Percentiles rank a stretch among this genome's conserved stretches.
These are phyloP conservation scores for Teratosphaeria zuluensis DNA, from an alignment of 2,329 filamentous ascomycete genomes.

Conservation along the genomic window DNA sequence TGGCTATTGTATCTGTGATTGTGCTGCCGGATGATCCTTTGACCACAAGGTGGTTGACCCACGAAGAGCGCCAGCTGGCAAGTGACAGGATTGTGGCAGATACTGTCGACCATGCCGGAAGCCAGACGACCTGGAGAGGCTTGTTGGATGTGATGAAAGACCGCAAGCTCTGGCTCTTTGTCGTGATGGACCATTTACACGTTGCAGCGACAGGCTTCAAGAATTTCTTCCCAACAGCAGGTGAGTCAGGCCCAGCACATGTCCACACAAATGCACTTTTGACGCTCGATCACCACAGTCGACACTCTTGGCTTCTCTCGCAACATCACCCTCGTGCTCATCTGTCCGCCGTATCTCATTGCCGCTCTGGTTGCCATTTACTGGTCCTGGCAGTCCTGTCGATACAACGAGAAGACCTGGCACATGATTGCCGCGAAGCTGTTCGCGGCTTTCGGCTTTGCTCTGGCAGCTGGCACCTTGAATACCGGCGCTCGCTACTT, in stretches of 20 bases:
- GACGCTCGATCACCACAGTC: slow-evolving; percentile 29
- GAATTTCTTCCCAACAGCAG: slow-evolving; percentile 30
- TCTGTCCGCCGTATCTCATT: slow-evolving; percentile 29
- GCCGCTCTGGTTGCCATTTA: slow-evolving; percentile 22
- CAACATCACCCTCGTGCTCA: slow-evolving; percentile 44
- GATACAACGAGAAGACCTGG: slow-evolving; percentile 32
- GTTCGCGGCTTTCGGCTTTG: slow-evolving; percentile 28
- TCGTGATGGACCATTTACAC: slow-evolving; percentile 48
- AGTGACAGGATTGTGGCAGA: slow-evolving; percentile 33
- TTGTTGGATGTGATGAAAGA: slow-evolving; percentile 42
- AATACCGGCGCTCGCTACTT: slow-evolving; percentile 27
- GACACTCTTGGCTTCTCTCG: slow-evolving; percentile 39
- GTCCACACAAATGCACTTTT: not conserved
- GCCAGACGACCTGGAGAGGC: slow-evolving; percentile 31
- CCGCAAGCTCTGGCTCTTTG: slow-evolving; percentile 44
- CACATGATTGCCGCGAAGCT: slow-evolving; percentile 30
- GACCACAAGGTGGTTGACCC: slow-evolving; percentile 55
- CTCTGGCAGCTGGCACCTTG: slow-evolving; percentile 27
- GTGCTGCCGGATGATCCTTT: slow-evolving; percentile 60
- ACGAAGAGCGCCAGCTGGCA: slow-evolving; percentile 57
- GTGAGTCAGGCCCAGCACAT: not conserved
- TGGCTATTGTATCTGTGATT: slow-evolving; percentile 52
- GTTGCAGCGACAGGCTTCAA: slow-evolving; percentile 44
- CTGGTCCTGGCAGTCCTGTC: slow-evolving; percentile 27
- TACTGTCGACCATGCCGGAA: not conserved